Base-by-base conservation (phyloP, 352 stramenopile species). In the Phytophthora idaei region DNA sequence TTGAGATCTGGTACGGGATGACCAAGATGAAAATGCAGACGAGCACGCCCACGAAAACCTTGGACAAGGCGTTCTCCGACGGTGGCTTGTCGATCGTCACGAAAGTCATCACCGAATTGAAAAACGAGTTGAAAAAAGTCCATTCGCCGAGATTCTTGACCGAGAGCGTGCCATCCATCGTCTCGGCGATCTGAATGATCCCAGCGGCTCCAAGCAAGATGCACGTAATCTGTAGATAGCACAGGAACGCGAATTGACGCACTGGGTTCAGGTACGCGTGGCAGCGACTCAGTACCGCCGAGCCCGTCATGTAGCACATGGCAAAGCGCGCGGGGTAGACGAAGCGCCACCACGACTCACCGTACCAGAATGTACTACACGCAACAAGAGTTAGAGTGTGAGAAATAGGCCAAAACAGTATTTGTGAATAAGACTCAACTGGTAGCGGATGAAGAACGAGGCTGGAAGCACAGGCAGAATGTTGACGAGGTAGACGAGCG, bases 111-210 rank as follows among this genome's bases (percentile, higher is more conserved):
- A 95, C 80, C 21, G 87, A 95, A 56, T 95, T 95, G 78, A 95
- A 95, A 48, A 92, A 93, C 25, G 87, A 76, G 59, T 94, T 94
- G 73, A 95, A 95, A 54, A 93, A 95, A 2, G 87, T 95, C 87
- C 87, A 95, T 50, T 95, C 86, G 39, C 87, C 87, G 4, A 77
- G 67, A 28, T 89, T 76, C 31, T 87, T 90, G 8, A 81, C 77
- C 39, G 60, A 75, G 44, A 71, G 64, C 4, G 58, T 75, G 6
- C 66, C 77, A 60, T 90, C 82, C 66, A 89, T 90, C 2, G 87
- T 95, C 72, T 95, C 87, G 11, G 87, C 85, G 44, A 95, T 87
- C 59, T 95, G 87, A 57, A 95, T 94, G 65, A 95, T 82, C 15
- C 87, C 86, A 32, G 85, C 87, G 15, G 87, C 86, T 32, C 80